phyloP scores from a whole-genome alignment of 495 filamentous ascomycete genomes.

The Coniosporium apollinis region DNA sequence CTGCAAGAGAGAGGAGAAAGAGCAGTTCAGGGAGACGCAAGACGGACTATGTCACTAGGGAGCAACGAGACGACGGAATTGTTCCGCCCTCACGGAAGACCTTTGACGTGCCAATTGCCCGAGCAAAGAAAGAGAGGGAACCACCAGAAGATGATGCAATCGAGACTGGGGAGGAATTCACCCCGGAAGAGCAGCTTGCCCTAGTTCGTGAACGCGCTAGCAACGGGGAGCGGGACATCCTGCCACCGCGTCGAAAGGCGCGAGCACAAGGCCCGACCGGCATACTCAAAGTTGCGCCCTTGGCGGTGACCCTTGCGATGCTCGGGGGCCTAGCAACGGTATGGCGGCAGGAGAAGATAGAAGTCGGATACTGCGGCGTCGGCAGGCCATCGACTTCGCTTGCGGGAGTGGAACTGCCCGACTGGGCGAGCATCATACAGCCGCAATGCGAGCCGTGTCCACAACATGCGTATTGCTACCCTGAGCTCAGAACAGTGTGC shows the following conservation, averaged over 20 bases:
- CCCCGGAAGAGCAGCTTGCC: slow-evolving; percentile 72
- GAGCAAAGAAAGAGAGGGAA: slow-evolving; percentile 21
- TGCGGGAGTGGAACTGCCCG: slow-evolving; percentile 22
- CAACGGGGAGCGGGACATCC: slow-evolving; percentile 22
- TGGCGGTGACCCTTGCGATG: slow-evolving; percentile 46
- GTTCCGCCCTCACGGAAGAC: slow-evolving; percentile 26
- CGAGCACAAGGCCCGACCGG: slow-evolving; percentile 11
- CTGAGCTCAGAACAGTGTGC: slow-evolving; percentile 57
- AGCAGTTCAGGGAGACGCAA: slow-evolving; percentile 28
- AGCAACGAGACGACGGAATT: slow-evolving; percentile 21
- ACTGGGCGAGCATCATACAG: slow-evolving; percentile 47
- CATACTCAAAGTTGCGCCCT: slow-evolving; percentile 36
- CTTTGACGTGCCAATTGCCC: slow-evolving; percentile 24
- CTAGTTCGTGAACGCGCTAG: slow-evolving; percentile 42
- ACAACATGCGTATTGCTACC: slow-evolving; percentile 75
- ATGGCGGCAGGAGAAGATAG: slow-evolving; percentile 87
- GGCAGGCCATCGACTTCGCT: slow-evolving; percentile 37
- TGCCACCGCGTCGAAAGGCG: slow-evolving; percentile 16
- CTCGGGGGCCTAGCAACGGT: slow-evolving; percentile 57
- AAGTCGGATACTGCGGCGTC: slow-evolving; percentile 86
- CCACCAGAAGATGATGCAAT: slow-evolving; percentile 28
- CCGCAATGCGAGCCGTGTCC: slow-evolving; percentile 87
- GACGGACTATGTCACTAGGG: slow-evolving; percentile 20
- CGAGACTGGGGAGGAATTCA: slow-evolving; percentile 69
- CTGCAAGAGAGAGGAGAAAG: slow-evolving; percentile 25